Conservation (phyloP, 495 filamentous ascomycete genomes). For the Hypoxylon fuscum region DNA sequence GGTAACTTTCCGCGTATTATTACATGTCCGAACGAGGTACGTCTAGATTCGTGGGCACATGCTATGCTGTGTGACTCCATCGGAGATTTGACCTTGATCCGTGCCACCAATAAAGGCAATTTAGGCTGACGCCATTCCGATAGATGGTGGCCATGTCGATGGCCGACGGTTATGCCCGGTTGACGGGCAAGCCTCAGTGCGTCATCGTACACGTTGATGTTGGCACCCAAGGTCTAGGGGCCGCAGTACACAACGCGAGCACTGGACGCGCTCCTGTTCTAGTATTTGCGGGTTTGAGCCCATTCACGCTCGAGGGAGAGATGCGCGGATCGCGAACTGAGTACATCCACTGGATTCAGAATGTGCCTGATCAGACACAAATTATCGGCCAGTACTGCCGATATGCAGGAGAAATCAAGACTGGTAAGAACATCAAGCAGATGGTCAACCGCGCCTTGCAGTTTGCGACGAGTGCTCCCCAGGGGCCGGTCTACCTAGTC, state of each 20-base stretch:
- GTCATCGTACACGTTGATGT: slow-evolving; percentile 98
- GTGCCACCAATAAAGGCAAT: background rate
- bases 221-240: slow-evolving; percentile 87
- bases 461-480: slow-evolving; percentile 82
- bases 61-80: background rate
- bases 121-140: slow-evolving; percentile 2
- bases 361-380: slow-evolving; percentile 93
- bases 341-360: slow-evolving; percentile 98
- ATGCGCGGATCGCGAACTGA: slow-evolving; percentile 87
- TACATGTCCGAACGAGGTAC: slow-evolving; percentile 90
- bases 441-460: slow-evolving; percentile 91
- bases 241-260: slow-evolving; percentile 91
- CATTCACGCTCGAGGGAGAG: slow-evolving; percentile 92
- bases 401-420: slow-evolving; percentile 91
- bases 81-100: background rate
- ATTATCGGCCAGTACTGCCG: slow-evolving; percentile 94
- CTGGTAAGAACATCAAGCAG: slow-evolving; percentile 93
- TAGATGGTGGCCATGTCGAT: slow-evolving; percentile 98
- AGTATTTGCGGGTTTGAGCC: slow-evolving; percentile 89
- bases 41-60: slow-evolving; percentile 20
- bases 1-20: slow-evolving; percentile 84
- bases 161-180: slow-evolving; percentile 92
- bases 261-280: slow-evolving; percentile 87
- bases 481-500: slow-evolving; percentile 86
- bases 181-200: slow-evolving; percentile 85